These are phyloP conservation scores for Pulveroboletus sp. DNA, from an alignment of 768 basidiomycete genomes.

Conservation along the genomic window DNA sequence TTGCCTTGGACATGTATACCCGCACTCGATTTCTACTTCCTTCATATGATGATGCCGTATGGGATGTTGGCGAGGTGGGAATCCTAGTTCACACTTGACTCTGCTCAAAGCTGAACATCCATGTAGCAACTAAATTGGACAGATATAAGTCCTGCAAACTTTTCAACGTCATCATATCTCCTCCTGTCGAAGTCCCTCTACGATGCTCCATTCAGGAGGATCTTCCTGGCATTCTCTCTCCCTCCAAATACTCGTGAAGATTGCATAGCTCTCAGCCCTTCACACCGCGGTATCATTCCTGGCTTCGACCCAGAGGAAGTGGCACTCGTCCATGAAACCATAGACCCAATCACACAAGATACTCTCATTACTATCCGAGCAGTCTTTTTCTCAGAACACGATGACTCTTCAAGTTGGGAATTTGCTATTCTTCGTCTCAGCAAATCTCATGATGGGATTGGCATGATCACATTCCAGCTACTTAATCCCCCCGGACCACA, in stretches of 20 bases:
- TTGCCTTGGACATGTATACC: conserved; percentile 16
- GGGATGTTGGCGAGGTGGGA: too few relatives aligned
- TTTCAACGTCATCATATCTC: conserved; percentile 25
- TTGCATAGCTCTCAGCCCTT: conserved; percentile 1
- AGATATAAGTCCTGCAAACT: too few relatives aligned
- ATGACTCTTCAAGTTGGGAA: too few relatives aligned
- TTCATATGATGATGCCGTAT: background rate
- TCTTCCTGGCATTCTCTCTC: conserved; percentile 12
- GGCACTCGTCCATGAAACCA: conserved; percentile 13
- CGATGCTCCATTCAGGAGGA: conserved; percentile 1
- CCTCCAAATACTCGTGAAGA: background rate
- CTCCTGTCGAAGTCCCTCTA: conserved; percentile 3
- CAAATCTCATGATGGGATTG: background rate
- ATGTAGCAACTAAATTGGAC: too few relatives aligned
- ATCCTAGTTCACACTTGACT: too few relatives aligned
- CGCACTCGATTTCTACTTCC: conserved; percentile 4
- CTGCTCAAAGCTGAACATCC: too few relatives aligned
- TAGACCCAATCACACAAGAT: conserved; percentile 9
- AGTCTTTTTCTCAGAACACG: too few relatives aligned
- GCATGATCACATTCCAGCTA: background rate
- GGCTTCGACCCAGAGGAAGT: background rate
- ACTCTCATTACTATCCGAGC: conserved; percentile 10
- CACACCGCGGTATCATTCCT: conserved; percentile 11
- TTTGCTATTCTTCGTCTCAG: background rate
- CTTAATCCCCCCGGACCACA: background rate